phyloP scores from a whole-genome alignment of 306 rosid species.

The Spatholobus suberectus region DNA sequence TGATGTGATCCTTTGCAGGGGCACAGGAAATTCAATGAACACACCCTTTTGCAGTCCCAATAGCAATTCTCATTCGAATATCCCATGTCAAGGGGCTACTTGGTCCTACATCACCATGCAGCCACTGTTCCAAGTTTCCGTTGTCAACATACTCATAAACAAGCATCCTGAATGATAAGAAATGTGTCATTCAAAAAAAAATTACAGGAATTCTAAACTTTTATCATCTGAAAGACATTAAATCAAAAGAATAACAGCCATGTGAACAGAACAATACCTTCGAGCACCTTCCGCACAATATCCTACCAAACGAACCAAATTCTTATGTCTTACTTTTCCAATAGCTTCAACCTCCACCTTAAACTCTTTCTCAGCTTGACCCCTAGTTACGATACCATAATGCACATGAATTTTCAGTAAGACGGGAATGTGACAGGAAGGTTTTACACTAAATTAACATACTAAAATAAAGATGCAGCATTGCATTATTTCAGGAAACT shows the following conservation, averaged over 20 bases:
- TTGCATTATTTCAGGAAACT: conserved; percentile 9
- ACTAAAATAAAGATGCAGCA: neutral
- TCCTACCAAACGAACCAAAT: conserved; percentile 92
- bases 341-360: conserved; percentile 98
- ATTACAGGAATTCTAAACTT: neutral
- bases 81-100: conserved; percentile 95
- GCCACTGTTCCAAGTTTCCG: conserved; percentile 98
- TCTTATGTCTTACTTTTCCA: conserved; percentile 97
- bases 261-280: conserved; percentile 62
- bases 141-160: conserved; percentile 92
- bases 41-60: conserved; percentile 95
- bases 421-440: neutral
- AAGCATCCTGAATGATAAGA: conserved; percentile 72
- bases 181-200: neutral
- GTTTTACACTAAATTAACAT: conserved; percentile 18
- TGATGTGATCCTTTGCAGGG: too few relatives aligned
- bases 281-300: conserved; percentile 91
- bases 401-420: conserved; percentile 28
- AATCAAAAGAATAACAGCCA: conserved; percentile 17
- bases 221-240: neutral
- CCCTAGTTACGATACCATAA: conserved; percentile 56
- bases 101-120: conserved; percentile 95
- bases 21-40: conserved; percentile 20
- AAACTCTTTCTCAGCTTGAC: conserved; percentile 97
- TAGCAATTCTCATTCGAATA: conserved; percentile 80